Base-by-base conservation (phyloP, 805 yeast genomes). In the Suhomyces xylopsoci region DNA sequence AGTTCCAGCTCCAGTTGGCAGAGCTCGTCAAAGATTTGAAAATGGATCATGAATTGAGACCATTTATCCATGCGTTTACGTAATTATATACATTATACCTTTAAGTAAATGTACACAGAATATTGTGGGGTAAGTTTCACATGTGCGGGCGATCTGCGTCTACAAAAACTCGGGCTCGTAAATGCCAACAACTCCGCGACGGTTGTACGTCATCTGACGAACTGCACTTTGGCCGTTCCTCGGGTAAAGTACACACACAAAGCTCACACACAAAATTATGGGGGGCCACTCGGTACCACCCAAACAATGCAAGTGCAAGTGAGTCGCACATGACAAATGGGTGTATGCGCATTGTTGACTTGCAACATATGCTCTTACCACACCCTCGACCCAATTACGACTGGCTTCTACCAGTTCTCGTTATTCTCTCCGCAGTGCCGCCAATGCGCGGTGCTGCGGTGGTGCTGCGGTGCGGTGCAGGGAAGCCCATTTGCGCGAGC, bases 11-110 rank as follows among this genome's bases (percentile, higher is more conserved):
- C 2, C 67, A 69, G 19, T 57, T 79, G 41, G 71, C 70, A 40
- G 58, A 65, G 3, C 79, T 85, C 51, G 73, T 76, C 0, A 74
- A 68, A 43, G 90, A 84, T 58, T 66, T 87, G 50, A 73, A 76
- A n/a, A 65, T 70, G 25, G 90, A 85, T 57, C 65, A 73, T 9
- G 81, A 78, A 24, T 61, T 86, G 49, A 70, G 79, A 69, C 48
- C 73, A n/a, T 62, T 48, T 7, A 26, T 28, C 25, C 34, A 30
- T 41, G 32, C 41, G 34, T 48, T 48, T 24, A 34, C 36, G n/a
- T 47, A 20, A n/a, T n/a, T n/a, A n/a, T n/a, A n/a, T n/a, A n/a
- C n/a, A n/a, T n/a, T n/a, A n/a, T n/a, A n/a, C n/a, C n/a, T n/a
- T n/a, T n/a, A n/a, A n/a, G n/a, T n/a, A n/a, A n/a, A n/a, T n/a